phyloP scores from a whole-genome alignment of 176 grass and related monocot species.

The Rhynchospora pubera region DNA sequence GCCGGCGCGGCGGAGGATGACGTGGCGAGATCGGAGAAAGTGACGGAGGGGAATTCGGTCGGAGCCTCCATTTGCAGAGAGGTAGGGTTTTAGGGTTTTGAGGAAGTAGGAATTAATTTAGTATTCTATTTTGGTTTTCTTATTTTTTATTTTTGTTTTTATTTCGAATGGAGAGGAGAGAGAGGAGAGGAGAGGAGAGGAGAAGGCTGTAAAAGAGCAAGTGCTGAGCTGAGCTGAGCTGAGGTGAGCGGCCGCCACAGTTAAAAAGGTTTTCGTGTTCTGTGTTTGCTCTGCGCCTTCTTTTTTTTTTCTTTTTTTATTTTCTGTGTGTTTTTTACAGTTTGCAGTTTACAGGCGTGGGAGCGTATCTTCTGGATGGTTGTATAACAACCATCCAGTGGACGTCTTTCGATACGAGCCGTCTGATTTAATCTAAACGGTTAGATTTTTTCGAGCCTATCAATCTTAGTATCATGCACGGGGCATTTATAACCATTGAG shows the following conservation, averaged over 20 bases:
- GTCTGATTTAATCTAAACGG: too few relatives aligned
- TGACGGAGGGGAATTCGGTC: conserved; percentile 43
- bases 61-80: conserved; percentile 35
- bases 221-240: background rate
- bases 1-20: conserved; percentile 21
- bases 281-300: background rate
- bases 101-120: background rate
- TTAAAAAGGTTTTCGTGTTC: background rate
- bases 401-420: too few relatives aligned
- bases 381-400: too few relatives aligned
- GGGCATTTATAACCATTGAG: too few relatives aligned
- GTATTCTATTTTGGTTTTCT: background rate
- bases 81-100: conserved; percentile 27
- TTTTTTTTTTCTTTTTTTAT: background rate
- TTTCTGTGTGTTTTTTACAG: too few relatives aligned
- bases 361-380: too few relatives aligned
- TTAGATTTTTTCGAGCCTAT: too few relatives aligned
- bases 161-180: too few relatives aligned
- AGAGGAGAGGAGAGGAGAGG: too few relatives aligned
- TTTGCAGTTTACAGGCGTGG: background rate
- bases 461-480: too few relatives aligned
- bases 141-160: background rate
- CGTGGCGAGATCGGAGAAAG: conserved; percentile 44
- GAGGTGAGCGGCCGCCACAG: background rate
- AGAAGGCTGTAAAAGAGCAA: too few relatives aligned